Percentiles rank a stretch among this genome's conserved stretches.
These are phyloP conservation scores for Scedosporium aurantiacum DNA, from an alignment of 2,329 filamentous ascomycete species.

Conservation along the genomic window DNA sequence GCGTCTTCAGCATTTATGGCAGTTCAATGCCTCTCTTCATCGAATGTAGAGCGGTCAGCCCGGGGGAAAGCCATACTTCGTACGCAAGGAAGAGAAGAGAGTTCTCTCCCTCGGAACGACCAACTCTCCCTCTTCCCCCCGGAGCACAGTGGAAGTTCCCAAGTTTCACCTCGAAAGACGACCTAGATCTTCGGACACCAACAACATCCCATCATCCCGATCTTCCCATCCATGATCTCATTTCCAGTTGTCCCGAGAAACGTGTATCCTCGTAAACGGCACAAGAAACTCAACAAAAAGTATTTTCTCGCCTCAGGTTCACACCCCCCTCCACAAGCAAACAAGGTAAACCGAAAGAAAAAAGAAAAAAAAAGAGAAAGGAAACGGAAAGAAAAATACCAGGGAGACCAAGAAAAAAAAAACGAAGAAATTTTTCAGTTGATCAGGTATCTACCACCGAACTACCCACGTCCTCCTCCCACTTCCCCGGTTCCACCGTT, in stretches of 20 bases:
- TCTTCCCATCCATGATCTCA: background rate
- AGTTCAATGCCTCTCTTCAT: too few relatives aligned
- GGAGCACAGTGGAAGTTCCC: too few relatives aligned
- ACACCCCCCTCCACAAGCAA: background rate
- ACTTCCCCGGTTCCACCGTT: background rate
- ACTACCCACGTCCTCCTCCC: background rate
- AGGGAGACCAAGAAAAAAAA: background rate
- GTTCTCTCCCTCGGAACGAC: too few relatives aligned
- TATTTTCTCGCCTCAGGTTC: background rate
- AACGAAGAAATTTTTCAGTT: background rate
- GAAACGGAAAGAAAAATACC: background rate
- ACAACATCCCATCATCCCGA: background rate
- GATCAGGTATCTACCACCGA: background rate
- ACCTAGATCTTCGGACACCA: background rate
- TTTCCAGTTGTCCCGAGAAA: background rate
- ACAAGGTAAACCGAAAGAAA: background rate
- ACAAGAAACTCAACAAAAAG: background rate
- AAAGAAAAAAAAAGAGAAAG: background rate
- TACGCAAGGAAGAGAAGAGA: too few relatives aligned
- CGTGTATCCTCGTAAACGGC: background rate
- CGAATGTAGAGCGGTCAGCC: too few relatives aligned
- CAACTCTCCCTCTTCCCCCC: too few relatives aligned
- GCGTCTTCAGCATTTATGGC: too few relatives aligned
- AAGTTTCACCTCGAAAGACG: background rate
- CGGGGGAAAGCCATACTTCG: too few relatives aligned